These are phyloP conservation scores for Stagonosporopsis cucurbitacearum DNA, from an alignment of 2,329 filamentous ascomycete species.

Conservation along the genomic window DNA sequence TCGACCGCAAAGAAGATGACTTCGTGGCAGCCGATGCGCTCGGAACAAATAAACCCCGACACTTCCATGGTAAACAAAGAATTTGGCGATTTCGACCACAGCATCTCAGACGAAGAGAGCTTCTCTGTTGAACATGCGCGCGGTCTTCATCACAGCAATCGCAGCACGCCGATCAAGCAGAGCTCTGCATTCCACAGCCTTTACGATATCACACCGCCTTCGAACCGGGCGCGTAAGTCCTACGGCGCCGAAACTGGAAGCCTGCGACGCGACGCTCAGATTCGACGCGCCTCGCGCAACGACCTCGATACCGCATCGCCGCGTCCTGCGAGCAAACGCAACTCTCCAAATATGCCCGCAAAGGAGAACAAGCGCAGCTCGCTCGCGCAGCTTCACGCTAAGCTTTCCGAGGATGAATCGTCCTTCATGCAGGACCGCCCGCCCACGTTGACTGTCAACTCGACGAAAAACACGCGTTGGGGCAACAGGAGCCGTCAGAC, in stretches of 20 bases:
- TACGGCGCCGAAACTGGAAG: slow-evolving; percentile 43
- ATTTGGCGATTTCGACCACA: slow-evolving; percentile 52
- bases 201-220: slow-evolving; percentile 56
- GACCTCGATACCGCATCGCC: slow-evolving; percentile 49
- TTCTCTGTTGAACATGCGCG: slow-evolving; percentile 65
- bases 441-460: slow-evolving; percentile 48
- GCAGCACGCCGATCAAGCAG: slow-evolving; percentile 50
- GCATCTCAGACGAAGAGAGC: slow-evolving; percentile 52
- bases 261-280: slow-evolving; percentile 54
- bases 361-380: slow-evolving; percentile 54
- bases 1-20: slow-evolving; percentile 49
- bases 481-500: slow-evolving; percentile 52
- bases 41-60: slow-evolving; percentile 44
- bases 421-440: slow-evolving; percentile 60
- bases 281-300: slow-evolving; percentile 53
- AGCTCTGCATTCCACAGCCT: slow-evolving; percentile 60
- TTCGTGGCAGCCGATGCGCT: slow-evolving; percentile 45
- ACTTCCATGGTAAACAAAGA: slow-evolving; percentile 50
- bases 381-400: slow-evolving; percentile 63
- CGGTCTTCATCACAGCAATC: slow-evolving; percentile 52
- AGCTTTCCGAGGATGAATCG: slow-evolving; percentile 60
- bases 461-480: slow-evolving; percentile 63
- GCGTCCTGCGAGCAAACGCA: slow-evolving; percentile 48
- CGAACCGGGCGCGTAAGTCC: slow-evolving; percentile 46
- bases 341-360: slow-evolving; percentile 41